phyloP scores from a whole-genome alignment of 768 basidiomycete genomes.

The Naganishia randhawae region DNA sequence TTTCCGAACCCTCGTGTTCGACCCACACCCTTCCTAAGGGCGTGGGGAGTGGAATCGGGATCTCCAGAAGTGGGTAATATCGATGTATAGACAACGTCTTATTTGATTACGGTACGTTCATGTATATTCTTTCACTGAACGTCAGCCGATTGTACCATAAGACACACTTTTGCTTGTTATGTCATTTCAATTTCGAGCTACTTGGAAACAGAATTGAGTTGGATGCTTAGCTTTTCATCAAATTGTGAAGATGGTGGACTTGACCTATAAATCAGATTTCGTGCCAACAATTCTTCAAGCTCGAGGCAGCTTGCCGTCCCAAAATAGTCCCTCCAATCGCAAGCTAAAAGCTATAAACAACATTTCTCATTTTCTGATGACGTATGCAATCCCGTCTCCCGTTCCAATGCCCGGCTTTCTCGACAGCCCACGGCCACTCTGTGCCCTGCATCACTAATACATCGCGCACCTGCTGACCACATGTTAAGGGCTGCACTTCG shows the following conservation, averaged over 20 bases:
- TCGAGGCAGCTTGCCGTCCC: background rate
- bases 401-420: background rate
- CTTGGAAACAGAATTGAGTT: background rate
- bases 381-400: background rate
- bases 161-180: slow-evolving; percentile 14
- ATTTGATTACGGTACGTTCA: slow-evolving; percentile 29
- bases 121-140: slow-evolving; percentile 2
- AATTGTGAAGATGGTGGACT: too few species aligned
- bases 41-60: slow-evolving; percentile 2
- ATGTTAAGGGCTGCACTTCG: slow-evolving; percentile 1
- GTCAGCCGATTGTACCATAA: slow-evolving; percentile 31
- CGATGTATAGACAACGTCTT: slow-evolving; percentile 20
- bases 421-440: background rate
- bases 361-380: background rate
- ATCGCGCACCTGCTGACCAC: background rate
- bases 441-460: background rate
- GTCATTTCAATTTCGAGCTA: background rate
- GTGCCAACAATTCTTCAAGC: background rate
- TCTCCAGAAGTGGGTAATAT: slow-evolving; percentile 21
- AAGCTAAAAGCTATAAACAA: background rate
- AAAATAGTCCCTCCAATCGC: background rate
- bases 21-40: background rate
- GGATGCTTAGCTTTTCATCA: background rate
- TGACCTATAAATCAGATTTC: too few species aligned
- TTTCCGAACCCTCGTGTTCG: slow-evolving; percentile 7